phyloP scores from a whole-genome alignment of 2,329 filamentous ascomycete genomes.

The Neophaeococcomyces mojaviensis region DNA sequence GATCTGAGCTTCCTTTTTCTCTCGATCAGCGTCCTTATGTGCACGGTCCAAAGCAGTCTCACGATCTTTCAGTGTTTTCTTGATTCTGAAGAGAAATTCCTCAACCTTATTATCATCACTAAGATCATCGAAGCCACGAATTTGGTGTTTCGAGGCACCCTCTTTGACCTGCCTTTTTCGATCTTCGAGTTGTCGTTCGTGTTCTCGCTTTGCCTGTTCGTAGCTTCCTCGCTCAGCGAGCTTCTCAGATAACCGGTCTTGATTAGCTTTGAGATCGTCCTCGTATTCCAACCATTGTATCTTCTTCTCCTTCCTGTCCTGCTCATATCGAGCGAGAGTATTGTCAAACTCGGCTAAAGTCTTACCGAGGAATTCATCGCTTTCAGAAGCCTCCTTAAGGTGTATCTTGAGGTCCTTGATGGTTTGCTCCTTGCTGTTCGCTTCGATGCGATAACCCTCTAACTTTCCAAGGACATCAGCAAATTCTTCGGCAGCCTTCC shows the following conservation, averaged over 20 bases:
- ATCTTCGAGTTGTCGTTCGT: slow-evolving; percentile 68
- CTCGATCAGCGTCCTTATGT: slow-evolving; percentile 64
- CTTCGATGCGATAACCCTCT: slow-evolving; percentile 67
- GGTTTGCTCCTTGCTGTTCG: slow-evolving; percentile 60
- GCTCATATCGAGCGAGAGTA: slow-evolving; percentile 57
- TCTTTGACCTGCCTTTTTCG: slow-evolving; percentile 70
- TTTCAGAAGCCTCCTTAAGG: slow-evolving; percentile 69
- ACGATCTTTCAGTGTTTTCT: slow-evolving; percentile 69
- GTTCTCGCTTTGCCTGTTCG: slow-evolving; percentile 78
- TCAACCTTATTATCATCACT: slow-evolving; percentile 65
- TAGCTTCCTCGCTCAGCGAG: slow-evolving; percentile 58
- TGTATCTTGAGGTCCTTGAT: slow-evolving; percentile 63
- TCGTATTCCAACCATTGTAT: slow-evolving; percentile 59
- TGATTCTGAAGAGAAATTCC: slow-evolving; percentile 70
- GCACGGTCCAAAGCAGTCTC: slow-evolving; percentile 68
- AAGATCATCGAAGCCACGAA: slow-evolving; percentile 77
- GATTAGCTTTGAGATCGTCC: slow-evolving; percentile 34
- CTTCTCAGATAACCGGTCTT: slow-evolving; percentile 27
- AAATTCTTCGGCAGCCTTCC: slow-evolving; percentile 65
- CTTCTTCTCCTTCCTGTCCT: slow-evolving; percentile 57
- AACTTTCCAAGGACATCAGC: slow-evolving; percentile 68
- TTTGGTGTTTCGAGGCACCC: slow-evolving; percentile 65
- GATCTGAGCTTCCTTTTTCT: slow-evolving; percentile 64
- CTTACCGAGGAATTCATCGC: slow-evolving; percentile 65
- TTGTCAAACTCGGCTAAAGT: slow-evolving; percentile 72